Evolutionary conservation across 2,329 filamentous ascomycete species (phyloP), one percentile per base, ranked within the genome.

Genomic region (Fonsecaea pedrosoi): DNA sequence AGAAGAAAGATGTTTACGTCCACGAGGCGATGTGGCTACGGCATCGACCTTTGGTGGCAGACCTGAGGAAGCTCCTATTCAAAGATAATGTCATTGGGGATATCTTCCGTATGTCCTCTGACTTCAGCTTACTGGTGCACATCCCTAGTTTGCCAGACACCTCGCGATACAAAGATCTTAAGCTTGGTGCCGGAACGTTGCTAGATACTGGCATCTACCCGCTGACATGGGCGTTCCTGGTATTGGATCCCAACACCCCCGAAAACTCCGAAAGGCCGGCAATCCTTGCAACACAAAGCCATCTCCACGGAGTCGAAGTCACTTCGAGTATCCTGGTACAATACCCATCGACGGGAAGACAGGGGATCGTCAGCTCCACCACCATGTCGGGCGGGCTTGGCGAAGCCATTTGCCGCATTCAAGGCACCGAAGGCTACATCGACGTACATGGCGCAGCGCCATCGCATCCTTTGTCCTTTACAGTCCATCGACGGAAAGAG

Each of bases 201-300:
- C 84, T 97, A 58, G 93, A 97, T 78, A 80, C 96, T 64, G 93
- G 93, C 69, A 90, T 97, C 78, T 96, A 97, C 82, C 87, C 91
- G 50, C 80, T 97, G 69, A 96, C 92, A 35, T 97, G 92, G 93
- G 86, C 95, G 58, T 96, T 96, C 85, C 92, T 96, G 80, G 90
- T 89, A 32, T 85, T 96, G 35, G 96, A 96, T 80, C 90, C 67
- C 45, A 62, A 94, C 74, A 84, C 88, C 2, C 84, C 77, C 25
- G 77, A 80, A 6, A 77, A 86, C 63, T 91, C 92, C 71, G 86
- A 92, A 77, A 76, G 85, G 0, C 93, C 93, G 3, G 84, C 82
- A 48, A 88, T 94, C 4, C 80, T 87, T 7, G 85, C 89, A 0
- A 86, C 90, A 60, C 70, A 75, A 73, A 71, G 54, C 18, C 73